phyloP scores from a whole-genome alignment of 1,284 basidiomycete species.

The Waitea zeae region DNA sequence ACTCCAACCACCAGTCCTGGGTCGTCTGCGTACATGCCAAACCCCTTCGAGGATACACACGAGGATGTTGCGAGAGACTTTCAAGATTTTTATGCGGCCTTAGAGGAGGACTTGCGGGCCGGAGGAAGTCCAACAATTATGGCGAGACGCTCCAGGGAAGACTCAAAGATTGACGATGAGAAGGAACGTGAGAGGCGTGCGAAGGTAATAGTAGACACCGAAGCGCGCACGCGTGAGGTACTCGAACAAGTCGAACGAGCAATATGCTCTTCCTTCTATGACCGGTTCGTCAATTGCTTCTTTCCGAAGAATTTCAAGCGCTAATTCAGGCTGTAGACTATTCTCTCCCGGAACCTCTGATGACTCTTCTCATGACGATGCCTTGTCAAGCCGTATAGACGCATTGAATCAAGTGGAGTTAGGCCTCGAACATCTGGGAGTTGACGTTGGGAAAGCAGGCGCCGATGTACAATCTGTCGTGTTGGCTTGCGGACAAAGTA shows the following conservation, averaged over 20 bases:
- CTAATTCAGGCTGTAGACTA: slow-evolving; percentile 20
- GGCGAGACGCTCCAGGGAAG: slow-evolving; percentile 13
- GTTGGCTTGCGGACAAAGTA: slow-evolving; percentile 61
- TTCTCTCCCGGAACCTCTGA: slow-evolving; percentile 55
- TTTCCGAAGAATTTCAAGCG: slow-evolving; percentile 1
- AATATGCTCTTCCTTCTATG: slow-evolving; percentile 50
- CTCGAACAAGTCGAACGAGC: slow-evolving; percentile 59
- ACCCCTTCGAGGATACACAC: slow-evolving; percentile 16
- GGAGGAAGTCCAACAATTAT: slow-evolving; percentile 10
- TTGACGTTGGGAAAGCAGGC: slow-evolving; percentile 39
- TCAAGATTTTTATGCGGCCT: slow-evolving; percentile 56
- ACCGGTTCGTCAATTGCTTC: slow-evolving; percentile 13
- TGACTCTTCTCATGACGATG: slow-evolving; percentile 76
- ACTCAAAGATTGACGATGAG: slow-evolving; percentile 13
- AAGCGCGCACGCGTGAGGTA: slow-evolving; percentile 29
- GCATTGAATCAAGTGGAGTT: slow-evolving; percentile 85
- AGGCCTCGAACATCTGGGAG: slow-evolving; percentile 71
- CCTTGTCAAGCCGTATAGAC: slow-evolving; percentile 73
- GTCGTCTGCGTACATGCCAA: neutral
- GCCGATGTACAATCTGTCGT: slow-evolving; percentile 51
- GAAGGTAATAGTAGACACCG: slow-evolving; percentile 14
- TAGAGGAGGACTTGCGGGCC: slow-evolving; percentile 33
- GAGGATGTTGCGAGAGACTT: slow-evolving; percentile 41
- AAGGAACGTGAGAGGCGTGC: slow-evolving; percentile 12
- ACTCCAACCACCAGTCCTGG: too few species aligned